phyloP scores from a whole-genome alignment of 2,329 filamentous ascomycete genomes.

The Samsoniella hepiali region DNA sequence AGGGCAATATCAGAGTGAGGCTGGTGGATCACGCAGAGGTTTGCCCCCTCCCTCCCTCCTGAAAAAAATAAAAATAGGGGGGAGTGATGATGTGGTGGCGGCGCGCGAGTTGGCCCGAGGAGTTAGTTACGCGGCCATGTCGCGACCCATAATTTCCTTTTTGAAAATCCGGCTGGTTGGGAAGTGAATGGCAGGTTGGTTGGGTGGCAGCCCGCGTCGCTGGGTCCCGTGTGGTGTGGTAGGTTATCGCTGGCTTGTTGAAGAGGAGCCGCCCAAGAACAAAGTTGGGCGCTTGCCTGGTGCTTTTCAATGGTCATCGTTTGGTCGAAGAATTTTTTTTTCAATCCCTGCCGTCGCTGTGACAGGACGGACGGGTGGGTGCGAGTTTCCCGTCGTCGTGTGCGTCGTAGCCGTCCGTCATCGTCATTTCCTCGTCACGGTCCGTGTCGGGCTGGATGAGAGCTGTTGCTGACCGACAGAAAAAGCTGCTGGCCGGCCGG shows the following conservation, averaged over 20 bases:
- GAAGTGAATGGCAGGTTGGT: neutral
- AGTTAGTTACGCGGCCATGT: conserved; percentile 17
- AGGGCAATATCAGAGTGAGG: conserved; percentile 27
- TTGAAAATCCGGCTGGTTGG: conserved; percentile 1
- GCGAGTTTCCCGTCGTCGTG: neutral
- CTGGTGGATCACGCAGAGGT: conserved; percentile 20
- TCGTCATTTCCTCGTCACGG: neutral
- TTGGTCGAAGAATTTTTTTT: neutral
- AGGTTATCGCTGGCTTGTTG: neutral
- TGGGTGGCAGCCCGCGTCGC: conserved; percentile 2
- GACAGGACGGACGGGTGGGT: neutral
- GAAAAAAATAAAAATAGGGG: conserved; percentile 12
- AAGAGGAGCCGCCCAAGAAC: neutral
- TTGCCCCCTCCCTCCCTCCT: neutral
- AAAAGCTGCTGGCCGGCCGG: conserved; percentile 1
- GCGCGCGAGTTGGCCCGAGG: conserved; percentile 11
- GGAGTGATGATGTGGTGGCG: neutral
- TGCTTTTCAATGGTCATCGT: conserved; percentile 1
- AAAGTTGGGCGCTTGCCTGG: conserved; percentile 1
- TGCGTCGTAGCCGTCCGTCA: neutral
- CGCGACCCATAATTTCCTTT: conserved; percentile 18
- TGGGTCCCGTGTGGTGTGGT: conserved; percentile 3
- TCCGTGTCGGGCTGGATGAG: neutral
- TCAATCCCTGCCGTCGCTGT: neutral
- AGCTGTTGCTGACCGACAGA: conserved; percentile 2